Conservation (phyloP, 2,329 filamentous ascomycete species). For the Fusarium sp. region DNA sequence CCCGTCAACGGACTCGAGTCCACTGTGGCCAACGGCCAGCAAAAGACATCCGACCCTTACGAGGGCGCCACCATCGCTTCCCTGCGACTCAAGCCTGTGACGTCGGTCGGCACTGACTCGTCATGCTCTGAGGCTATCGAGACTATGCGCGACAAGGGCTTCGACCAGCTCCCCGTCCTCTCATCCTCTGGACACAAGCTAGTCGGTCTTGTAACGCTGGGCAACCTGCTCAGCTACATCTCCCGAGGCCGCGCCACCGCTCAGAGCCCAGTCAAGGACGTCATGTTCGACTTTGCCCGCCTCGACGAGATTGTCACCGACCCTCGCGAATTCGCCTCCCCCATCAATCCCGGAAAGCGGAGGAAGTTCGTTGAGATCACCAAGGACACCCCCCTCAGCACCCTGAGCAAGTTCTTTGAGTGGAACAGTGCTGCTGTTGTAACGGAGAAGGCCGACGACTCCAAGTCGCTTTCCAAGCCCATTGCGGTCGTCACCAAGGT, state of each 20-base stretch:
- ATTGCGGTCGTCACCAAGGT: conserved; percentile 97
- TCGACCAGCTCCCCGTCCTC: conserved; percentile 96
- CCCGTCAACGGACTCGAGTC: conserved; percentile 70
- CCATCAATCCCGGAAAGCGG: conserved; percentile 60
- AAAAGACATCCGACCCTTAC: conserved; percentile 76
- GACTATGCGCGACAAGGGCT: conserved; percentile 98
- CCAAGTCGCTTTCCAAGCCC: conserved; percentile 77
- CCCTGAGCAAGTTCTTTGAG: conserved; percentile 93
- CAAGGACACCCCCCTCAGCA: conserved; percentile 85
- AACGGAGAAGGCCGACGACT: conserved; percentile 78
- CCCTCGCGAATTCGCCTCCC: conserved; percentile 73
- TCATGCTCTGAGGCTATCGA: conserved; percentile 91
- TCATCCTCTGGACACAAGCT: conserved; percentile 78
- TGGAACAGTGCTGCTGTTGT: conserved; percentile 98
- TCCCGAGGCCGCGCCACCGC: conserved; percentile 85
- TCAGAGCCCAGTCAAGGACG: conserved; percentile 82
- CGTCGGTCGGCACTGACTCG: conserved; percentile 81
- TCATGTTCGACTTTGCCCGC: conserved; percentile 97
- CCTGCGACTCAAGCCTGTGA: conserved; percentile 93
- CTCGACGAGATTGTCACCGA: conserved; percentile 94
- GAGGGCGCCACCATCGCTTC: conserved; percentile 83
- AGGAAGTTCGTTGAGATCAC: conserved; percentile 95
- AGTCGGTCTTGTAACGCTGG: conserved; percentile 93
- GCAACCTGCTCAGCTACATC: conserved; percentile 93
- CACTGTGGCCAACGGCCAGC: conserved; percentile 57